phyloP scores from a whole-genome alignment of 2,329 filamentous ascomycete genomes.

The Cryphonectria japonica region DNA sequence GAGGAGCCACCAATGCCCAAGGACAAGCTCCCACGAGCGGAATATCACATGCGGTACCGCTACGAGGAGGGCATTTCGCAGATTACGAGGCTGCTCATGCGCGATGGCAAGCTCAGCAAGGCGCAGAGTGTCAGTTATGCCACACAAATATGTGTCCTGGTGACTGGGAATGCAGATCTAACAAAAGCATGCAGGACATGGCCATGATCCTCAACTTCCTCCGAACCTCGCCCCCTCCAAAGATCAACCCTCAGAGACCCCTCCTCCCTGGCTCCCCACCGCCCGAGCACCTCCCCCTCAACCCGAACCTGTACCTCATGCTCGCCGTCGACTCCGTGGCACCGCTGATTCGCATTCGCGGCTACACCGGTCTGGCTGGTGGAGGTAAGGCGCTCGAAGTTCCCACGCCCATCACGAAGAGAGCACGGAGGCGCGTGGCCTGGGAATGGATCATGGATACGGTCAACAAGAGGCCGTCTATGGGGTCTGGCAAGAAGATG shows the following conservation, averaged over 20 bases:
- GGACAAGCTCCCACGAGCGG: conserved; percentile 46
- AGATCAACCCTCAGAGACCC: conserved; percentile 69
- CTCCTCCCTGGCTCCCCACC: conserved; percentile 79
- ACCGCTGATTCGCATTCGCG: conserved; percentile 80
- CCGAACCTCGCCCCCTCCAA: conserved; percentile 81
- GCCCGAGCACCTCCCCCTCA: conserved; percentile 77
- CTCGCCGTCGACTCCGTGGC: conserved; percentile 92
- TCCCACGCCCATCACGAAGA: conserved; percentile 73
- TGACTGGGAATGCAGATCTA: conserved; percentile 20
- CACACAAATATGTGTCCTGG: background rate
- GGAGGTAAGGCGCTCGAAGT: conserved; percentile 85
- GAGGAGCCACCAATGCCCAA: conserved; percentile 70
- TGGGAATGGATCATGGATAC: conserved; percentile 88
- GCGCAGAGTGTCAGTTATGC: conserved; percentile 79
- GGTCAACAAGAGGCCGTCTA: conserved; percentile 76
- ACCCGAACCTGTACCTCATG: conserved; percentile 87
- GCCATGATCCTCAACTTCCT: conserved; percentile 80
- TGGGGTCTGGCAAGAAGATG: conserved; percentile 70
- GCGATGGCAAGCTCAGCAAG: conserved; percentile 83
- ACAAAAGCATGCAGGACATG: conserved; percentile 68
- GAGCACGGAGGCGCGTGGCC: conserved; percentile 77
- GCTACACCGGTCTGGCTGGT: conserved; percentile 77
- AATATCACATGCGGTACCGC: conserved; percentile 72
- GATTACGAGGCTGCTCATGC: conserved; percentile 89
- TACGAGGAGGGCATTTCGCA: conserved; percentile 87